Evolutionary conservation across 805 yeast species (phyloP).

Genomic region (Candida pseudofarinosa): DNA sequence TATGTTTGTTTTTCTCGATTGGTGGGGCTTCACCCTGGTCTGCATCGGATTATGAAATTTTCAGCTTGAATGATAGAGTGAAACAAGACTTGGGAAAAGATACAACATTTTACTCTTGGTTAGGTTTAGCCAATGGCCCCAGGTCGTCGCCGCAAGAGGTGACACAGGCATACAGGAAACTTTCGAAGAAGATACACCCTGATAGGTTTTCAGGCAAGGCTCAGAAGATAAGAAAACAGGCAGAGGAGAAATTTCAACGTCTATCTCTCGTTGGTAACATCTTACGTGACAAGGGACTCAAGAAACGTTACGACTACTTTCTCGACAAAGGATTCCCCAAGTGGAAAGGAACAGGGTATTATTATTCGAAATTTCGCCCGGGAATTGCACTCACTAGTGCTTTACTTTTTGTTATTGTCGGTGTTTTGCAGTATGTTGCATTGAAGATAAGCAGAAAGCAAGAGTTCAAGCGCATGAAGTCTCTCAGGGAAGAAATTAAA

Average conservation of each 20-base stretch:
- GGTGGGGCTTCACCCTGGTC: constrained; percentile 44
- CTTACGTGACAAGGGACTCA: constrained; percentile 51
- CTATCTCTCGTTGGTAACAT: constrained; percentile 74
- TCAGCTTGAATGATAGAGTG: constrained; percentile 63
- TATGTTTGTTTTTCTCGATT: neutral
- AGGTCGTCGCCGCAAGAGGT: constrained; percentile 51
- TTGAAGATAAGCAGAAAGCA: constrained; percentile 52
- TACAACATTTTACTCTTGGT: constrained; percentile 65
- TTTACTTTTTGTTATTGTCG: constrained; percentile 48
- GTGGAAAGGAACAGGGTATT: constrained; percentile 67
- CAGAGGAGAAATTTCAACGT: constrained; percentile 71
- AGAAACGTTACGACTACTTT: constrained; percentile 79
- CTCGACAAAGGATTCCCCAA: constrained; percentile 80
- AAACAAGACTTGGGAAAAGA: constrained; percentile 58
- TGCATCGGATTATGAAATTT: constrained; percentile 75
- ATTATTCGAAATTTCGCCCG: constrained; percentile 66
- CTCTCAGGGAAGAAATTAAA: constrained; percentile 49
- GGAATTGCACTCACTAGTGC: constrained; percentile 49
- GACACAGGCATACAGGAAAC: constrained; percentile 61
- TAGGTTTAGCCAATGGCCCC: constrained; percentile 46
- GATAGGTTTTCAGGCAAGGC: constrained; percentile 52
- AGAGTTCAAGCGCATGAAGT: constrained; percentile 53
- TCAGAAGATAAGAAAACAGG: constrained; percentile 38
- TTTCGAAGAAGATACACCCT: constrained; percentile 77
- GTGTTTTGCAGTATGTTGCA: constrained; percentile 56